Conservation (phyloP, 129 eudicot species). For the Arctium minus region DNA sequence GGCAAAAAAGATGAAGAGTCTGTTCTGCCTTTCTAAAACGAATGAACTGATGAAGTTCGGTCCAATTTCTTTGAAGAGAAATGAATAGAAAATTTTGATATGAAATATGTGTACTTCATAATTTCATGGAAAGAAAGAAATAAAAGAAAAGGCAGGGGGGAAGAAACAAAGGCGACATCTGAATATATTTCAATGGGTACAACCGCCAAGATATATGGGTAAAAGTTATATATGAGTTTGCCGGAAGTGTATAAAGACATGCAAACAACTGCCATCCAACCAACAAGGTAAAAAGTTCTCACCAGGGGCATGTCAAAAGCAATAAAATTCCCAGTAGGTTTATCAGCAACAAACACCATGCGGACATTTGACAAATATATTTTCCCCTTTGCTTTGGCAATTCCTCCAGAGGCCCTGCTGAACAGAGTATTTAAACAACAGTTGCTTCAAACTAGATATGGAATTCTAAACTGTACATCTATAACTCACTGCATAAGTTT, state of each 20-base stretch:
- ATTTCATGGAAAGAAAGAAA: not conserved
- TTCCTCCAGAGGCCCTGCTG: constrained; percentile 77
- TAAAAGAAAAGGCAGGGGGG: not conserved
- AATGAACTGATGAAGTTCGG: too few relatives aligned
- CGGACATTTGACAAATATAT: constrained; percentile 89
- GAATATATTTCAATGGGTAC: not conserved
- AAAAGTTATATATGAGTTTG: not conserved
- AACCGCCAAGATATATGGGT: not conserved
- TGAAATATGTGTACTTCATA: not conserved
- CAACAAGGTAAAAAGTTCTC: constrained; percentile 9
- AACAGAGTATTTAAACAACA: constrained; percentile 1
- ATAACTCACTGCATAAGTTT: not conserved
- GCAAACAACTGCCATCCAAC: not conserved
- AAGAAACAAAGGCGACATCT: not conserved
- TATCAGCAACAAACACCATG: constrained; percentile 89
- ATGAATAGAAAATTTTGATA: too few relatives aligned
- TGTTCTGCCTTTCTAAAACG: too few relatives aligned
- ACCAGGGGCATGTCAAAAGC: constrained; percentile 96
- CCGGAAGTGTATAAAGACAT: not conserved
- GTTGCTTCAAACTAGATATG: not conserved
- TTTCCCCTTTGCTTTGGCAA: constrained; percentile 73
- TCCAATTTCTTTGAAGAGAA: too few relatives aligned
- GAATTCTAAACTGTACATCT: not conserved
- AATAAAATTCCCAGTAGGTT: constrained; percentile 55
- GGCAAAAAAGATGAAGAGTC: too few relatives aligned